A percentile compares a stretch with the other conserved stretches of the same genome.
phyloP scores from a whole-genome alignment of 1,284 basidiomycete species.

The Trametes sp. region DNA sequence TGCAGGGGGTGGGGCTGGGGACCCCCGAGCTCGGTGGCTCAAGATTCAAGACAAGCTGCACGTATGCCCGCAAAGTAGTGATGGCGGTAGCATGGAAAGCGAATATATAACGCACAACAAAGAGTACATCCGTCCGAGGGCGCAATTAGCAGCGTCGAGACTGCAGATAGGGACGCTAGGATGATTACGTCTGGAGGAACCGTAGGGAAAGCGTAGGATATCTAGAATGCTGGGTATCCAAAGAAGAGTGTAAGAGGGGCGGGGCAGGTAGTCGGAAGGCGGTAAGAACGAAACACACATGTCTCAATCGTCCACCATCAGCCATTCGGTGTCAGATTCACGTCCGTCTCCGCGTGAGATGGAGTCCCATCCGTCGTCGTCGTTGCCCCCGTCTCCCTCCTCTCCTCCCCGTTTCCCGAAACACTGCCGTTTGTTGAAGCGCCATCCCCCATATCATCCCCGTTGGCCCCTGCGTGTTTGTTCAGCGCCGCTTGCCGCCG shows the following conservation, averaged over 20 bases:
- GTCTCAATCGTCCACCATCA: constrained; percentile 66
- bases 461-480: constrained; percentile 48
- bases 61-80: background rate
- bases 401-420: constrained; percentile 78
- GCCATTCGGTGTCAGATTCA: constrained; percentile 89
- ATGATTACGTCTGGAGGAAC: constrained; percentile 25
- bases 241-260: constrained; percentile 26
- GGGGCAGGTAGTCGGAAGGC: constrained; percentile 20
- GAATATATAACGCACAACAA: constrained; percentile 30
- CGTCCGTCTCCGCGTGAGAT: constrained; percentile 69
- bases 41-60: no score
- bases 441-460: constrained; percentile 38
- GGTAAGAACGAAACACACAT: constrained; percentile 27
- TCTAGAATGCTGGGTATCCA: constrained; percentile 42
- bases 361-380: constrained; percentile 76
- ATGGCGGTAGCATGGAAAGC: constrained; percentile 1
- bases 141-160: constrained; percentile 26
- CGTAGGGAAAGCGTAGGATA: constrained; percentile 32
- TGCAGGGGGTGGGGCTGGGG: no score
- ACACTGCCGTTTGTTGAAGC: constrained; percentile 38
- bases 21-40: no score
- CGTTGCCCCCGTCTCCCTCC: constrained; percentile 54
- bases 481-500: constrained; percentile 64
- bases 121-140: constrained; percentile 24
- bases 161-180: constrained; percentile 25